These are phyloP conservation scores for Neoboletus magnificus DNA, from an alignment of 768 basidiomycete genomes.

Conservation along the genomic window DNA sequence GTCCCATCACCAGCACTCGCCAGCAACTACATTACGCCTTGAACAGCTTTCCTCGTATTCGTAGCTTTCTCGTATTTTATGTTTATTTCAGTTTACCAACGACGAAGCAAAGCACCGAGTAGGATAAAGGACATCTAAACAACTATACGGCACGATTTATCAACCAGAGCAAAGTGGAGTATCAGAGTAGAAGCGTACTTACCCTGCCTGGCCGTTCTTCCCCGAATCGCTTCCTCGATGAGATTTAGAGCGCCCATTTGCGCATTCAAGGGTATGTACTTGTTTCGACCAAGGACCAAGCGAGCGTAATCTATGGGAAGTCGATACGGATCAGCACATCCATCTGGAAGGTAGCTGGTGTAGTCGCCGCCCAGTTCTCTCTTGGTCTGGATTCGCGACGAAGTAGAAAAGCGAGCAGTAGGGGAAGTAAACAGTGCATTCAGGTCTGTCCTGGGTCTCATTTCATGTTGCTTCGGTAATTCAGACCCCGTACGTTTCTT, in stretches of 20 bases:
- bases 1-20: neutral
- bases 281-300: conserved; percentile 41
- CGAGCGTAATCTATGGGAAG: conserved; percentile 42
- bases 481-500: conserved; percentile 1
- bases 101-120: neutral
- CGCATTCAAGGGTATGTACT: conserved; percentile 38
- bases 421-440: conserved; percentile 16
- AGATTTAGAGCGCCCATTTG: conserved; percentile 41
- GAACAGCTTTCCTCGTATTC: conserved; percentile 5
- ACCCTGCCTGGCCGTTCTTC: conserved; percentile 11
- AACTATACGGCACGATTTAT: conserved; percentile 5
- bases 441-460: conserved; percentile 23
- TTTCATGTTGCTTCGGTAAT: conserved; percentile 14
- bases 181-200: neutral
- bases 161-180: neutral
- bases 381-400: conserved; percentile 24
- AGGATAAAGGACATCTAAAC: conserved; percentile 7
- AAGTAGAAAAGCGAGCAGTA: neutral
- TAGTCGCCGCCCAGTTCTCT: conserved; percentile 52
- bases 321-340: conserved; percentile 27
- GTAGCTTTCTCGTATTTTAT: conserved; percentile 26
- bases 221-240: conserved; percentile 25
- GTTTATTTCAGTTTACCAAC: conserved; percentile 25
- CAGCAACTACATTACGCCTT: conserved; percentile 13
- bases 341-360: conserved; percentile 38